A percentile compares a stretch with the other conserved stretches of the same genome.
These are phyloP conservation scores for Ganoderma sp. DNA, from an alignment of 1,284 basidiomycete species.

Conservation along the genomic window DNA sequence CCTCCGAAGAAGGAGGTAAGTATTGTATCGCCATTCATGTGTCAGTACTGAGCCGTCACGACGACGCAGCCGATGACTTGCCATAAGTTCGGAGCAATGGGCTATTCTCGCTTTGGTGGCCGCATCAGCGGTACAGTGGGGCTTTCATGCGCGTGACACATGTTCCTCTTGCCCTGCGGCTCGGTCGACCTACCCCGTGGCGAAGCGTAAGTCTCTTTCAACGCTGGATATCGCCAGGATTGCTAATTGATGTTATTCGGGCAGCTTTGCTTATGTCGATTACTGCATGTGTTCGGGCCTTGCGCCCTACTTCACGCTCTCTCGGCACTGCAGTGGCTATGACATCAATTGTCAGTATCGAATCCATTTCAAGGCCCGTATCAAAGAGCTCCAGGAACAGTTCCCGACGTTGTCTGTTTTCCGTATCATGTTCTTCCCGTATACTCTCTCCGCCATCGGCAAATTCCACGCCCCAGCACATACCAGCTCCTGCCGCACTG, in stretches of 20 bases:
- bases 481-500: no score
- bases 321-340: not conserved
- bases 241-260: not conserved
- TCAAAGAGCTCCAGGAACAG: not conserved
- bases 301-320: not conserved
- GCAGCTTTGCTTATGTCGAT: not conserved
- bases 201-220: slow-evolving; percentile 1
- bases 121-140: not conserved
- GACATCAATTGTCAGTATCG: slow-evolving; percentile 22
- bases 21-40: no score
- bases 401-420: not conserved
- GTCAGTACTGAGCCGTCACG: no score
- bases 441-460: not conserved
- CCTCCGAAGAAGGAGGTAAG: not conserved
- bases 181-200: not conserved
- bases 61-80: slow-evolving; percentile 2
- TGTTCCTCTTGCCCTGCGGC: not conserved
- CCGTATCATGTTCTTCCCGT: not conserved
- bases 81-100: slow-evolving; percentile 15
- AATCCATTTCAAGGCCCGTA: slow-evolving; percentile 1
- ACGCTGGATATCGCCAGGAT: no score
- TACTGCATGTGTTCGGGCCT: not conserved
- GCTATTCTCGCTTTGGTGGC: not conserved
- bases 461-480: no score
- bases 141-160: not conserved